phyloP scores from a whole-genome alignment of 768 basidiomycete species.

The Dioszegia aurantiaca region DNA sequence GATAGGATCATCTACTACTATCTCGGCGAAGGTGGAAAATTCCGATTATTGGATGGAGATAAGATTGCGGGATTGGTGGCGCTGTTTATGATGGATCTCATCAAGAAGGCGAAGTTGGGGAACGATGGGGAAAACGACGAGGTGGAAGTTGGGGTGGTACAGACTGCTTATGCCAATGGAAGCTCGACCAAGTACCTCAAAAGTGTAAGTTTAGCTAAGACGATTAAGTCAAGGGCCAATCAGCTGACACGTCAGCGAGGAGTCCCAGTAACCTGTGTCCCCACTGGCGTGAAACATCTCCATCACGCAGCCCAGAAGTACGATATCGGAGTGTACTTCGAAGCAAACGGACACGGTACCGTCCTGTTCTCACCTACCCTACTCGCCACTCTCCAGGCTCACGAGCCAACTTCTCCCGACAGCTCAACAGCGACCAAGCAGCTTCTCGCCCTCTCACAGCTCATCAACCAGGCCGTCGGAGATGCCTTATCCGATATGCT shows the following conservation, averaged over 20 bases:
- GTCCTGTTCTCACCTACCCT: slow-evolving; percentile 84
- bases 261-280: slow-evolving; percentile 87
- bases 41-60: slow-evolving; percentile 94
- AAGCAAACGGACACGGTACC: slow-evolving; percentile 98
- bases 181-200: slow-evolving; percentile 89
- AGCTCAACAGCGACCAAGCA: slow-evolving; percentile 76
- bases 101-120: slow-evolving; percentile 72
- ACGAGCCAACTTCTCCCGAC: slow-evolving; percentile 75
- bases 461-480: slow-evolving; percentile 98
- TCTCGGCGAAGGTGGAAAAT: slow-evolving; percentile 55
- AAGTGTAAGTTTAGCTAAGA: slow-evolving; percentile 44
- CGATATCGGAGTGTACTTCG: slow-evolving; percentile 97
- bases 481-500: slow-evolving; percentile 95
- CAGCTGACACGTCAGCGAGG: slow-evolving; percentile 58
- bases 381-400: slow-evolving; percentile 60
- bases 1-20: slow-evolving; percentile 97
- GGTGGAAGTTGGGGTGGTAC: slow-evolving; percentile 87
- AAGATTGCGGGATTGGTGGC: slow-evolving; percentile 95
- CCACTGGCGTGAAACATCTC: slow-evolving; percentile 95
- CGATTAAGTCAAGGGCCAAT: neutral
- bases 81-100: slow-evolving; percentile 84
- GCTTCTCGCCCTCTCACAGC: slow-evolving; percentile 69
- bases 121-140: slow-evolving; percentile 59
- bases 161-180: slow-evolving; percentile 98
- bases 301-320: slow-evolving; percentile 95